Evolutionary conservation across 768 basidiomycete species (phyloP).

Genomic region (Sistotremastrum suecicum): DNA sequence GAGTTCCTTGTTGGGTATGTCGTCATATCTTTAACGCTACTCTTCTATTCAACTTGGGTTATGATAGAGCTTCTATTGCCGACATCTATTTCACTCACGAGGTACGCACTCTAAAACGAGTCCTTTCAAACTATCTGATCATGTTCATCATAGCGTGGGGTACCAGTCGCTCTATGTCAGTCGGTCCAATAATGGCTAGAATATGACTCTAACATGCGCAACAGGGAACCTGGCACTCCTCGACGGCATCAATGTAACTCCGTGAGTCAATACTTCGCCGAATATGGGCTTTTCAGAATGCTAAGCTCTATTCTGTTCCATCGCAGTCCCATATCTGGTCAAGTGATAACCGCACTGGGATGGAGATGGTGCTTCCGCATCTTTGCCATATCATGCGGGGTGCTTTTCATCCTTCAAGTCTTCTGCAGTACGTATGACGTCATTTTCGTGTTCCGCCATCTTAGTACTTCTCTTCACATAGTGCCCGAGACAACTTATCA

Average conservation of each 20-base stretch:
- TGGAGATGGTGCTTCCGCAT: conserved; percentile 10
- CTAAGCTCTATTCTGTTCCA: neutral
- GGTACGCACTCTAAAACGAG: neutral
- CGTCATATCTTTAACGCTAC: too few species aligned
- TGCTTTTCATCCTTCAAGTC: conserved; percentile 1
- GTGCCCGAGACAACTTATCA: conserved; percentile 2
- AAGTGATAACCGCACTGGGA: conserved; percentile 6
- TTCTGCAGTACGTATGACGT: neutral
- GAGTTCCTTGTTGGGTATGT: conserved; percentile 5
- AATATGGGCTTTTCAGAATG: neutral
- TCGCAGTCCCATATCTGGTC: conserved; percentile 6
- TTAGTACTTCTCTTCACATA: neutral
- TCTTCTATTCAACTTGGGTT: neutral
- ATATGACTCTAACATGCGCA: too few species aligned
- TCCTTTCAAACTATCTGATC: neutral
- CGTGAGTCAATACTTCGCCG: neutral
- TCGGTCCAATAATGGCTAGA: too few species aligned
- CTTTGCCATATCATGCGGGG: conserved; percentile 4
- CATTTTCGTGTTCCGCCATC: neutral
- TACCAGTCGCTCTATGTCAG: neutral
- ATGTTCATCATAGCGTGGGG: neutral
- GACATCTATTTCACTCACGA: conserved; percentile 9
- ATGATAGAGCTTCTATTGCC: conserved; percentile 2
- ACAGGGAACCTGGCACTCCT: conserved; percentile 8
- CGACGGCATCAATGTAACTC: conserved; percentile 7